Conservation (phyloP, 495 filamentous ascomycete species). For the Halenospora varia region DNA sequence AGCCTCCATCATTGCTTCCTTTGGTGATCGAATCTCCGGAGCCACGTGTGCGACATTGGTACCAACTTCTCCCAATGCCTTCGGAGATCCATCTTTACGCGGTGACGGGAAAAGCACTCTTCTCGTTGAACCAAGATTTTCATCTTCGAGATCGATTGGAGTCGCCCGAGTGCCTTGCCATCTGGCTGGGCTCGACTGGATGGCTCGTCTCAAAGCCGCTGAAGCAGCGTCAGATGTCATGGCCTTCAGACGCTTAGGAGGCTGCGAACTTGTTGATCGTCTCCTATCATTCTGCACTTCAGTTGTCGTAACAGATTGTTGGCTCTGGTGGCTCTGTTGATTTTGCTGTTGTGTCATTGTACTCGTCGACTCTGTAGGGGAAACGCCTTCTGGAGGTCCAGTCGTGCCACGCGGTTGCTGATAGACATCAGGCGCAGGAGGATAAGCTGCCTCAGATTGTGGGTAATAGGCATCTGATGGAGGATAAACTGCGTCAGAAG, state of each 20-base stretch:
- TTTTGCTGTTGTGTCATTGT: constrained; percentile 19
- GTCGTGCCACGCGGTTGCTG: constrained; percentile 29
- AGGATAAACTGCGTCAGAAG: constrained; percentile 46
- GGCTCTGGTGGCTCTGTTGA: neutral
- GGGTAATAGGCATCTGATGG: constrained; percentile 37
- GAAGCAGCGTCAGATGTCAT: constrained; percentile 47
- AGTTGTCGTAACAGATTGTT: constrained; percentile 19
- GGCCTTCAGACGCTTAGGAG: constrained; percentile 26
- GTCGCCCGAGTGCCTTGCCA: constrained; percentile 59
- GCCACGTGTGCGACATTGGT: constrained; percentile 51
- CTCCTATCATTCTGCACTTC: constrained; percentile 25
- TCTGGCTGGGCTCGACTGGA: constrained; percentile 69
- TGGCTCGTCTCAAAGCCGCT: constrained; percentile 56
- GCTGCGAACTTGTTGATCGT: constrained; percentile 29
- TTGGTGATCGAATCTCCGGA: constrained; percentile 29
- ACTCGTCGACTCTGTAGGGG: constrained; percentile 13
- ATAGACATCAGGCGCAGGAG: constrained; percentile 29
- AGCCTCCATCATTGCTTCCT: constrained; percentile 25
- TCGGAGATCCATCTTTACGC: constrained; percentile 54
- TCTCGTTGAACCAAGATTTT: constrained; percentile 60
- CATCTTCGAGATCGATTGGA: constrained; percentile 58
- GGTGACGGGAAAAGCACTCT: constrained; percentile 77
- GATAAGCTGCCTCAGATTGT: constrained; percentile 33
- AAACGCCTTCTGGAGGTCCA: constrained; percentile 12
- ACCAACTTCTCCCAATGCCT: constrained; percentile 54